A percentile compares a stretch with the other conserved stretches of the same genome.
Evolutionary conservation across 2,329 filamentous ascomycete genomes (phyloP).

Genomic region (Sarocladium oryzae): DNA sequence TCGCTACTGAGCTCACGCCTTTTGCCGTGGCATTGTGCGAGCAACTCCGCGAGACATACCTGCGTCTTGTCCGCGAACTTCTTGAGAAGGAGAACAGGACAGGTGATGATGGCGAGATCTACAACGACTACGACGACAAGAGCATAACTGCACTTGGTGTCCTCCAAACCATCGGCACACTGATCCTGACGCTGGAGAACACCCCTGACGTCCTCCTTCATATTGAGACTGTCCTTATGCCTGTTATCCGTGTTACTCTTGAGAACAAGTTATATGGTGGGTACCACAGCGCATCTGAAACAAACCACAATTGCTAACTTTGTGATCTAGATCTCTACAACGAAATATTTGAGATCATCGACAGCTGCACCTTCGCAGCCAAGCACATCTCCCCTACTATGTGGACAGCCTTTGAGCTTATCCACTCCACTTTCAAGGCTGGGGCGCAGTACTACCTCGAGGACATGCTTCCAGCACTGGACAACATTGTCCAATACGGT

Average conservation of each 20-base stretch:
- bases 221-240: constrained; percentile 93
- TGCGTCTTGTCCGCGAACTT: constrained; percentile 86
- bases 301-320: background rate
- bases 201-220: constrained; percentile 92
- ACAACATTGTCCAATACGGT: constrained; percentile 96
- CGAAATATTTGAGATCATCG: constrained; percentile 97
- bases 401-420: constrained; percentile 97
- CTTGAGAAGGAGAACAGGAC: constrained; percentile 79
- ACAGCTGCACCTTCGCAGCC: constrained; percentile 96
- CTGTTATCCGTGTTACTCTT: constrained; percentile 89
- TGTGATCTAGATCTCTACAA: constrained; percentile 77
- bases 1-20: constrained; percentile 91
- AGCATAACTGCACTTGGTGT: constrained; percentile 96
- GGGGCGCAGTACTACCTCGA: constrained; percentile 96
- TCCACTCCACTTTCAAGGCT: constrained; percentile 94
- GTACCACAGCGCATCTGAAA: constrained; percentile 15
- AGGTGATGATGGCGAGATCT: constrained; percentile 69
- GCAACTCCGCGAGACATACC: constrained; percentile 91
- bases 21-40: constrained; percentile 95
- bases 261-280: constrained; percentile 94
- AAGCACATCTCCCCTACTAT: constrained; percentile 94
- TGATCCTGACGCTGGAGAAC: constrained; percentile 94
- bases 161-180: constrained; percentile 91
- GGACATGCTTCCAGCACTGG: constrained; percentile 95
- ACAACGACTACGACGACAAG: constrained; percentile 96